phyloP scores from a whole-genome alignment of 768 basidiomycete genomes.

The Trametes elegans region DNA sequence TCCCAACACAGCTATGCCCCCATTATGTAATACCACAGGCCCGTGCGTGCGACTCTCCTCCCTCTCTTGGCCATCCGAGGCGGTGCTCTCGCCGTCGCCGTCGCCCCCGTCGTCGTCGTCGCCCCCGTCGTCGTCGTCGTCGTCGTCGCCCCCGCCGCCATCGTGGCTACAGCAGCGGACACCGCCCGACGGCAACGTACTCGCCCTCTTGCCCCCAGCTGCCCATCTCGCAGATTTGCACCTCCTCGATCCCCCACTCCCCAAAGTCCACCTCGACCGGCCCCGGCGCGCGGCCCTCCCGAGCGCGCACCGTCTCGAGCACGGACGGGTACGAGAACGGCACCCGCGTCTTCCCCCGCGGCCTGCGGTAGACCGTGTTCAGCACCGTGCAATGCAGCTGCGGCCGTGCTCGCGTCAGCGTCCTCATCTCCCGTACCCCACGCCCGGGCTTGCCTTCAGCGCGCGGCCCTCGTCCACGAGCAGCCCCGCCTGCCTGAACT shows the following conservation, averaged over 20 bases:
- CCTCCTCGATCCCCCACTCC: slow-evolving; percentile 47
- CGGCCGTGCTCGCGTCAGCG: slow-evolving; percentile 24
- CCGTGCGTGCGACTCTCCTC: slow-evolving; percentile 24
- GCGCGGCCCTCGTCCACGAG: slow-evolving; percentile 32
- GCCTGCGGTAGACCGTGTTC: slow-evolving; percentile 36
- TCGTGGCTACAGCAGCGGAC: background rate
- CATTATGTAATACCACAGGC: slow-evolving; percentile 18
- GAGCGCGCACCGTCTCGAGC: slow-evolving; percentile 23
- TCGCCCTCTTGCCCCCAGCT: slow-evolving; percentile 61
- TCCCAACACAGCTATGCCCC: slow-evolving; percentile 17
- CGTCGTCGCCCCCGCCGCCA: background rate
- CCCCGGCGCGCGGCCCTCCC: background rate
- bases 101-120: background rate
- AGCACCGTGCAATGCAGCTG: slow-evolving; percentile 39
- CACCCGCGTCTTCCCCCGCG: slow-evolving; percentile 27
- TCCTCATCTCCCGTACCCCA: background rate
- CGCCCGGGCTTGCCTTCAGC: slow-evolving; percentile 31
- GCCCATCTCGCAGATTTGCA: slow-evolving; percentile 73
- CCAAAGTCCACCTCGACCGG: slow-evolving; percentile 48
- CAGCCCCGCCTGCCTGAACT: slow-evolving; percentile 32
- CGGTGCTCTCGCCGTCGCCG: slow-evolving; percentile 5
- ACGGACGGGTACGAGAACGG: slow-evolving; percentile 44
- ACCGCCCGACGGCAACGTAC: slow-evolving; percentile 43
- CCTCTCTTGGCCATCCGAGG: background rate
- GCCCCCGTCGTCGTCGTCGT: background rate